These are phyloP conservation scores for Entoloma clypeatum DNA, from an alignment of 1,284 basidiomycete species.

Conservation along the genomic window DNA sequence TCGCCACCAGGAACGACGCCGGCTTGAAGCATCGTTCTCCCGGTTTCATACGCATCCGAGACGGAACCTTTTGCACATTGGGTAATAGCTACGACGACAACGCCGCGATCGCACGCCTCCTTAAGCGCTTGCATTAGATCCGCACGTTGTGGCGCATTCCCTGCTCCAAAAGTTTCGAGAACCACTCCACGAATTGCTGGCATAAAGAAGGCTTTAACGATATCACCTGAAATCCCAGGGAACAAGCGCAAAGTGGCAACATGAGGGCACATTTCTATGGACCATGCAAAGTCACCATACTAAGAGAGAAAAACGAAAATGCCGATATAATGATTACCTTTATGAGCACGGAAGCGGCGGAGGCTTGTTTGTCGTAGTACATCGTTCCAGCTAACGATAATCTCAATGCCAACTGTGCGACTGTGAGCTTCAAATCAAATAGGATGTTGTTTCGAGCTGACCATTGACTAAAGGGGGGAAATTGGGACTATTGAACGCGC, in stretches of 20 bases:
- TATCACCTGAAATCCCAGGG: constrained; percentile 77
- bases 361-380: constrained; percentile 77
- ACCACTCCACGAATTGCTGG: constrained; percentile 77
- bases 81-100: constrained; percentile 88
- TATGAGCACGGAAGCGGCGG: constrained; percentile 77
- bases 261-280: constrained; percentile 67
- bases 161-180: constrained; percentile 87
- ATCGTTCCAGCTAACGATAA: constrained; percentile 82
- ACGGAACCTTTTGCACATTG: constrained; percentile 86
- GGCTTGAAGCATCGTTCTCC: constrained; percentile 65
- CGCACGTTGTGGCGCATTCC: constrained; percentile 73
- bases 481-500: constrained; percentile 86
- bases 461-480: constrained; percentile 83
- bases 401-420: constrained; percentile 77
- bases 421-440: not conserved
- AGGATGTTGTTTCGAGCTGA: constrained; percentile 27
- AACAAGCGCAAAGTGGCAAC: constrained; percentile 83
- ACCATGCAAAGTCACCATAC: constrained; percentile 10
- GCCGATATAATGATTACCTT: constrained; percentile 46
- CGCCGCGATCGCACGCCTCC: constrained; percentile 77
- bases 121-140: constrained; percentile 70
- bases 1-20: constrained; percentile 81
- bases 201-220: constrained; percentile 69
- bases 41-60: constrained; percentile 79
- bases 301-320: not conserved